Base-by-base conservation (phyloP, 257 asterid species). In the Echium plantagineum region DNA sequence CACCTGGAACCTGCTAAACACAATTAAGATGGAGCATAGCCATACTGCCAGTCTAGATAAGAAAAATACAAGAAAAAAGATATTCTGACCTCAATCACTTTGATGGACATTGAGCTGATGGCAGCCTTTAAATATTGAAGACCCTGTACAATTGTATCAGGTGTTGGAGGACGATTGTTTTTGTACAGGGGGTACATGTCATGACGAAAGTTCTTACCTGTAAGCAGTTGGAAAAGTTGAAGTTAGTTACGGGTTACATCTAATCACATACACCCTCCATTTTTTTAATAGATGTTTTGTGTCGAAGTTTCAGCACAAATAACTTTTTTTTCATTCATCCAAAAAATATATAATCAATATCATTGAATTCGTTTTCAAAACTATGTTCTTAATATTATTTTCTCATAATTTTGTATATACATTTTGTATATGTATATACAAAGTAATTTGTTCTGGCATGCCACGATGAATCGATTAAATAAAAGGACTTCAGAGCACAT, bases 141-240 rank as follows among this genome's bases (percentile, higher is more conserved):
- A 69, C 97, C 98, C 75, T 91, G 95, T 69, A 91, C 87, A 17
- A 88, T 79, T 57, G 98, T 91, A 83, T 91, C 98, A 38, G 98
- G 98, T 65, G 98, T 88, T 62, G 97, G 97, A 65, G 97, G 87
- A 48, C 97, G 90, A 63, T 91, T 90, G 86, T 94, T 88, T 79
- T 91, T 91, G 83, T 88, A 91, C 57, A 94, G 67, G 28, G 97
- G 97, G 74, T 82, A 91, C 17, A 88, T 72, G 52, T 94, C 86
- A 81, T 91, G 98, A 57, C 98, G 94, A 52, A 91, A 88, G 74
- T 84, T 91, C 74, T 80, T 60, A 74, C 98, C 98, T 91, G 59
- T 81, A 80, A 55, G 74, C 75, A 70, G 72, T 71, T 62, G 59
- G 19, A 66, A 71, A 60, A 60, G 57, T 61, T 12, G 15, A 22